These are phyloP conservation scores for Thalia dealbata DNA, from an alignment of 176 grass and related monocot species.

Conservation along the genomic window DNA sequence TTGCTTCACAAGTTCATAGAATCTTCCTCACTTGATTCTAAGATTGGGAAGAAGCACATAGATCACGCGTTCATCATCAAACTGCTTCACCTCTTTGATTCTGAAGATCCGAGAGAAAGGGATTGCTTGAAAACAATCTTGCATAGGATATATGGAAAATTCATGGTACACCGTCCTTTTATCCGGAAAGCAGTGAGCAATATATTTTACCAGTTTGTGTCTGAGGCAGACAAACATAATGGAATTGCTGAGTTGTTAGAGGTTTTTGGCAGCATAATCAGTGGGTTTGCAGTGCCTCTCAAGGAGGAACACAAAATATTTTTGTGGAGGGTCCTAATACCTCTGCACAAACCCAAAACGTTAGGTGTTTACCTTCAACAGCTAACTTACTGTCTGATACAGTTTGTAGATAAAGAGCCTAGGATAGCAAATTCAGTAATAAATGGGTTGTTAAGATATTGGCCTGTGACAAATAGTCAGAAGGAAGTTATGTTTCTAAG, in stretches of 20 bases:
- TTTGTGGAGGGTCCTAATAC: slow-evolving; percentile 64
- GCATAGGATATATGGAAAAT: slow-evolving; percentile 91
- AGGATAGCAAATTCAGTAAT: slow-evolving; percentile 65
- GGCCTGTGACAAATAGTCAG: slow-evolving; percentile 89
- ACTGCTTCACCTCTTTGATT: slow-evolving; percentile 85
- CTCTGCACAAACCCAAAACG: slow-evolving; percentile 78
- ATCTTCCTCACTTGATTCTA: slow-evolving; percentile 68
- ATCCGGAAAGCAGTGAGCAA: slow-evolving; percentile 85
- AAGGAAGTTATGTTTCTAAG: slow-evolving; percentile 99
- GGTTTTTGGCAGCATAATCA: slow-evolving; percentile 89
- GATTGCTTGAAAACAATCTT: slow-evolving; percentile 91
- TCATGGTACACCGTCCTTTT: slow-evolving; percentile 96
- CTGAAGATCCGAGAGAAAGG: slow-evolving; percentile 87
- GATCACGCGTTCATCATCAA: slow-evolving; percentile 80
- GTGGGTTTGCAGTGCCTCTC: slow-evolving; percentile 82
- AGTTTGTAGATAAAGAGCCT: slow-evolving; percentile 92
- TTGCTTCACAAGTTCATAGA: slow-evolving; percentile 84
- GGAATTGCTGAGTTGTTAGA: slow-evolving; percentile 93
- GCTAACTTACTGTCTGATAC: slow-evolving; percentile 78
- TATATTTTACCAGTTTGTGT: slow-evolving; percentile 92
- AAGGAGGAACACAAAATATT: slow-evolving; percentile 99
- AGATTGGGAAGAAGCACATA: slow-evolving; percentile 86
- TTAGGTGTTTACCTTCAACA: slow-evolving; percentile 91
- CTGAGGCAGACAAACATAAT: slow-evolving; percentile 74
- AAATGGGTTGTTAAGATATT: slow-evolving; percentile 73